Evolutionary conservation across 495 filamentous ascomycete species (phyloP).

Genomic region (Neurospora sp.): DNA sequence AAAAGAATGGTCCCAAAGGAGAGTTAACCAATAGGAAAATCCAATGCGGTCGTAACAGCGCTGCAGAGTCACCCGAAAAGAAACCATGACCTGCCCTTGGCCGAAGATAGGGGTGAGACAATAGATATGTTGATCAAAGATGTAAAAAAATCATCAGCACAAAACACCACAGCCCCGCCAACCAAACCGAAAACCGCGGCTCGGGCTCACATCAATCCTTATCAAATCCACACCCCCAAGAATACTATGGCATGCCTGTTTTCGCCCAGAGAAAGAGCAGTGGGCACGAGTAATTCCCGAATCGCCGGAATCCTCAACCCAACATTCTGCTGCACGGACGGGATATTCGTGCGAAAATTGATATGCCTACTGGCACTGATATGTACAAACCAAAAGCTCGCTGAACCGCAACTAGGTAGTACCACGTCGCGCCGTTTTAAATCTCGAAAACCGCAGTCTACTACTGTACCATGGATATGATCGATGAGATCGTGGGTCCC

Average conservation of each 20-base stretch:
- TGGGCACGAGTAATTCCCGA: not conserved
- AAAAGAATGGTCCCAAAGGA: not conserved
- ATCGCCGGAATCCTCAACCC: not conserved
- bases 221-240: not conserved
- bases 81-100: not conserved
- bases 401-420: not conserved
- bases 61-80: not conserved
- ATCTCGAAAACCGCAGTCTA: not conserved
- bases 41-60: not conserved
- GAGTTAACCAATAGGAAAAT: not conserved
- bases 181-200: constrained; percentile 20
- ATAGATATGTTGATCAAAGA: not conserved
- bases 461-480: not conserved
- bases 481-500: not conserved
- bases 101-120: not conserved
- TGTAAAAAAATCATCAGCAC: constrained; percentile 39
- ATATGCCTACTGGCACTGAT: not conserved
- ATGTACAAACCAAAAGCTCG: not conserved
- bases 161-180: constrained; percentile 25
- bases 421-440: not conserved
- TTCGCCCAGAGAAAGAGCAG: not conserved
- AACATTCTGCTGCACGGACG: not conserved
- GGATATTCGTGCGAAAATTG: not conserved
- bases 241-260: not conserved
- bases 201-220: constrained; percentile 25